These are phyloP conservation scores for Solanum chaucha DNA, from an alignment of 257 asterid genomes.

Conservation along the genomic window DNA sequence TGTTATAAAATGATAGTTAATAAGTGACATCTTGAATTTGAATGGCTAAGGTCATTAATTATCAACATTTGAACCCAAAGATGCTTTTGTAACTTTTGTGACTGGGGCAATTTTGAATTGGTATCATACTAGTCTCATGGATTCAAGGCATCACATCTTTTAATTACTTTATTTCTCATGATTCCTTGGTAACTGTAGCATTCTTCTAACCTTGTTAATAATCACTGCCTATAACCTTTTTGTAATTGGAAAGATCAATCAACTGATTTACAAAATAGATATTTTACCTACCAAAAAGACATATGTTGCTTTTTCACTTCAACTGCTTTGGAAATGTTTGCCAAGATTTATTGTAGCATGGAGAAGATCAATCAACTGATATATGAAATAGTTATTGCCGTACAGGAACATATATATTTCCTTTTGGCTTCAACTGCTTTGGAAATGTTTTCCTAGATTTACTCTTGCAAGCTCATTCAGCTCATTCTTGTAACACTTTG, in stretches of 20 bases:
- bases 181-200: not conserved
- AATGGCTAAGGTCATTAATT: not conserved
- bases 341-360: not conserved
- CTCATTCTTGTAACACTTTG: slow-evolving; percentile 3
- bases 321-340: not conserved
- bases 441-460: not conserved
- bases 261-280: not conserved
- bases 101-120: not conserved
- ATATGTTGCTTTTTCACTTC: not conserved
- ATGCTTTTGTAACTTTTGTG: not conserved
- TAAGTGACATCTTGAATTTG: not conserved
- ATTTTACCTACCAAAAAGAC: not conserved
- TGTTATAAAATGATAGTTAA: not conserved
- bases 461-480: not conserved
- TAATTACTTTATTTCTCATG: not conserved
- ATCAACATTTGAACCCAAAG: not conserved
- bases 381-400: not conserved
- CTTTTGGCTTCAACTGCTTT: not conserved
- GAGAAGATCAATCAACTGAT: not conserved
- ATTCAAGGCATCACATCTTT: not conserved
- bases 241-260: not conserved
- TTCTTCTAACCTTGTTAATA: not conserved
- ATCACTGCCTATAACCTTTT: not conserved
- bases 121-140: not conserved
- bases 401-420: not conserved